Percentiles rank a stretch among this genome's conserved stretches.
phyloP scores from a whole-genome alignment of 2,329 filamentous ascomycete genomes.

The Magnaporthiopsis rhizophila region DNA sequence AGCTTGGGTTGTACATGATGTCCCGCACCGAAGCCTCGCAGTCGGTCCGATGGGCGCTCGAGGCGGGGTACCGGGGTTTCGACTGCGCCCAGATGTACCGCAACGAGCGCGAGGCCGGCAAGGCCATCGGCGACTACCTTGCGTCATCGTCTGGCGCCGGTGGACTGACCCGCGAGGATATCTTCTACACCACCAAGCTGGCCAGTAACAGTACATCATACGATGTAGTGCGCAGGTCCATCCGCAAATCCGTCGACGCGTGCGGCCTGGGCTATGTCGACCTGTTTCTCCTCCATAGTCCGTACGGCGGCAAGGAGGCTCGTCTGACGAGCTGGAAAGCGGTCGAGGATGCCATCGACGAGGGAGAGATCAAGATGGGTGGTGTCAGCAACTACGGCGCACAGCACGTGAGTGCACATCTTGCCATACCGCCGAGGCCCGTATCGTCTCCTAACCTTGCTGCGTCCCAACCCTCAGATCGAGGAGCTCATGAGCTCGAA shows the following conservation, averaged over 20 bases:
- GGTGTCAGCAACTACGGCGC: conserved; percentile 76
- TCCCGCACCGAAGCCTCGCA: conserved; percentile 49
- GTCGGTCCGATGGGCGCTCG: conserved; percentile 50
- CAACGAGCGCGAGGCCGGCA: conserved; percentile 65
- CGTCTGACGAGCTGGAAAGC: conserved; percentile 68
- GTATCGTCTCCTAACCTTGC: not conserved
- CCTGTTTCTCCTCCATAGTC: conserved; percentile 71
- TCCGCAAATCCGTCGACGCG: conserved; percentile 55
- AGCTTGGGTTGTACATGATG: conserved; percentile 68
- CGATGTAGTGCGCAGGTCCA: conserved; percentile 57
- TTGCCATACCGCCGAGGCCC: not conserved
- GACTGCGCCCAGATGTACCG: conserved; percentile 49
- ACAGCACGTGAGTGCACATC: conserved; percentile 49
- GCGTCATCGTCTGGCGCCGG: conserved; percentile 11
- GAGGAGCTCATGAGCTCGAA: conserved; percentile 59
- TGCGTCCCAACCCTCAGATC: conserved; percentile 33
- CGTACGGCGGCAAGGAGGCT: conserved; percentile 63
- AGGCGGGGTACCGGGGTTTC: conserved; percentile 42
- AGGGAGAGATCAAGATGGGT: conserved; percentile 61
- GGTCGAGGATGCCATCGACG: conserved; percentile 65
- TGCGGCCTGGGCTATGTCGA: conserved; percentile 69
- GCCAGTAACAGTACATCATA: conserved; percentile 58
- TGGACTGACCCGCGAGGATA: conserved; percentile 44
- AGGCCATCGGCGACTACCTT: conserved; percentile 43
- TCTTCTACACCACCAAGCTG: conserved; percentile 78